Base-by-base conservation (phyloP, 1,284 basidiomycete species). In the Malassezia cuniculi region DNA sequence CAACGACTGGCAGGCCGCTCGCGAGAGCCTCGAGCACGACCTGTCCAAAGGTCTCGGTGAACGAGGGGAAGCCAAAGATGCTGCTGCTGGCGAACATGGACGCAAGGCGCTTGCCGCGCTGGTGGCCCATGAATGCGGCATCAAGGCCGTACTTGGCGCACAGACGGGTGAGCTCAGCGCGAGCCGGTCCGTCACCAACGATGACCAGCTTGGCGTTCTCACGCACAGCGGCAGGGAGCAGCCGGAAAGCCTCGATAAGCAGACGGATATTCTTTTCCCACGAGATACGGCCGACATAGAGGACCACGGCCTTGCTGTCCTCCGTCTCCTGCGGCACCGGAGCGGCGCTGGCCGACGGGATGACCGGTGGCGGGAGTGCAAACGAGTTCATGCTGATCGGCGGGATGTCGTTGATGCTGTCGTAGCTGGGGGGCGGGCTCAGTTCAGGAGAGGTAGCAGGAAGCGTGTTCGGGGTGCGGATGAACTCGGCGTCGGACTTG, bases 221-320 rank as follows among this genome's bases (percentile, higher is more conserved):
- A 36, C 39, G 39, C 47, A 42, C 38, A 40, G 57, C 14, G 36
- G 32, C 36, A 1, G 60, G 54, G 3, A 74, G 58, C 5, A 63
- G 45, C 5, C 57, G 51, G 53, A 73, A 74, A 1, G 75, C 72
- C 34, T 71, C 67, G 33, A 76, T 69, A 5, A 76, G 65, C 5
- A 76, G 68, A n/a, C 71, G 66, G 3, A 76, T 70, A 54, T 76
- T 76, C 65, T 76, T 76, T 59, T 76, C 75, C 72, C 73, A 75
- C 3, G 71, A 73, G 29, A 71, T 62, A 15, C 68, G 60, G 17
- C 68, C 69, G 38, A 70, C 70, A 47, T 70, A 71, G 14, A 69
- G 67, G 3, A 70, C 50, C 21, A 69, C 67, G 10, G 50, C 56
- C 38, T 54, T 60, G 39, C 47, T 59, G 50, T 55, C 43, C 11